Evolutionary conservation across 345 rosid genomes (phyloP).

Genomic region (Gossypium raimondii): DNA sequence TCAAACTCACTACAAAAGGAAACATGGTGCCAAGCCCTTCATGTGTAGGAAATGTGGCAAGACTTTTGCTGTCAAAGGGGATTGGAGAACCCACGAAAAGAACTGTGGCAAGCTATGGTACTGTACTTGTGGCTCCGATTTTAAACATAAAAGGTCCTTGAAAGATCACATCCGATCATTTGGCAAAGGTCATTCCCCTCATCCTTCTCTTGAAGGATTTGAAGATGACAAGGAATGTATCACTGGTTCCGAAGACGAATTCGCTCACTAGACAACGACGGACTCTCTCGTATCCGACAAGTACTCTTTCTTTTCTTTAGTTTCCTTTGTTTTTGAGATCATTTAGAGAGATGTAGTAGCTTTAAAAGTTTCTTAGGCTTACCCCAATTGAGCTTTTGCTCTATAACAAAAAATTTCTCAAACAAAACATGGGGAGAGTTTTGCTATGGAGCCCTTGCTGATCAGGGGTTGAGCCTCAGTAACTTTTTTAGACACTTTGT

Average conservation of each 20-base stretch:
- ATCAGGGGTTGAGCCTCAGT: constrained; percentile 23
- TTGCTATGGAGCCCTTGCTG: constrained; percentile 64
- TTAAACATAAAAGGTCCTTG: constrained; percentile 95
- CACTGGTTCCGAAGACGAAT: constrained; percentile 56
- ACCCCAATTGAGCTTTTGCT: constrained; percentile 49
- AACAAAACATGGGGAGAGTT: constrained; percentile 38
- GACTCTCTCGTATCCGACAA: background rate
- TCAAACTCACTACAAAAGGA: constrained; percentile 78
- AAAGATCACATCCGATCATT: constrained; percentile 95
- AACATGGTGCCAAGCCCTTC: constrained; percentile 66
- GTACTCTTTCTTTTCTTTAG: background rate
- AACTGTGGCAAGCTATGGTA: constrained; percentile 98
- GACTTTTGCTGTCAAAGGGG: constrained; percentile 90
- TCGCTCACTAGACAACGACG: constrained; percentile 12
- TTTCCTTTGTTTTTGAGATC: background rate
- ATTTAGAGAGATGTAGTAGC: background rate
- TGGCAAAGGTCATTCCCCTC: constrained; percentile 88
- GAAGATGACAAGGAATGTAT: constrained; percentile 62
- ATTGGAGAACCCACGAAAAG: constrained; percentile 98
- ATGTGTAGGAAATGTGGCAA: constrained; percentile 85
- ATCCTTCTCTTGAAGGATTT: constrained; percentile 62
- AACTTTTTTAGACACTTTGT: constrained; percentile 1
- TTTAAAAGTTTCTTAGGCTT: constrained; percentile 16
- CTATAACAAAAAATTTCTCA: constrained; percentile 62
- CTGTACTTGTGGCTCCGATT: constrained; percentile 96